Conservation (phyloP, 2,329 filamentous ascomycete genomes). For the Ophiocordyceps sinensis region DNA sequence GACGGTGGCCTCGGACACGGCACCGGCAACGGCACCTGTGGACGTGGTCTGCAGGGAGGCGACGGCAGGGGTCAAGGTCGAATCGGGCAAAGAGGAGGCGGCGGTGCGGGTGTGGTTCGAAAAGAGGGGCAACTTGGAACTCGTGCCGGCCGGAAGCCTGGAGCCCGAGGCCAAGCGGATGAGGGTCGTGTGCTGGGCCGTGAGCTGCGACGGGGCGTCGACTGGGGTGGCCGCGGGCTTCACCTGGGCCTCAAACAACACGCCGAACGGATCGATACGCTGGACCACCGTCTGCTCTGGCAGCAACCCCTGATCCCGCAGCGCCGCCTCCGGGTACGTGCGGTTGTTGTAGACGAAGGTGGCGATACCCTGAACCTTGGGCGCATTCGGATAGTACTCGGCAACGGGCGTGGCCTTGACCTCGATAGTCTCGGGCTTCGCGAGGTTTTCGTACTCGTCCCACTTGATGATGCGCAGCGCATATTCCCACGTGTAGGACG, state of each 20-base stretch:
- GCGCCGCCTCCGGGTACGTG: neutral
- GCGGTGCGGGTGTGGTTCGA: no score
- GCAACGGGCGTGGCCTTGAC: neutral
- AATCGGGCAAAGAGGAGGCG: no score
- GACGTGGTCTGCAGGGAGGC: no score
- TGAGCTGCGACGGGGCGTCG: no score
- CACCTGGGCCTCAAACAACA: neutral
- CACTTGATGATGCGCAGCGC: neutral
- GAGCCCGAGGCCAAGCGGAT: no score
- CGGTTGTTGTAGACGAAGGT: neutral
- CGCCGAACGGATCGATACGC: neutral
- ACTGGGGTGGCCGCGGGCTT: neutral
- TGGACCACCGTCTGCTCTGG: neutral
- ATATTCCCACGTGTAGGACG: neutral
- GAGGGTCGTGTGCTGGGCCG: no score
- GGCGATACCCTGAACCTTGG: neutral
- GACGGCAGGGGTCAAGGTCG: no score
- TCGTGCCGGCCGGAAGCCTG: no score
- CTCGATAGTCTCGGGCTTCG: neutral
- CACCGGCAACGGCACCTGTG: no score
- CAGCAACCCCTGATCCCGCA: neutral
- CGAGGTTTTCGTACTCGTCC: neutral
- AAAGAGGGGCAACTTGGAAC: no score
- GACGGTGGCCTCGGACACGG: no score
- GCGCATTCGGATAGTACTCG: neutral